Conservation (phyloP, 2,329 filamentous ascomycete species). For the Grosmannia serpens region DNA sequence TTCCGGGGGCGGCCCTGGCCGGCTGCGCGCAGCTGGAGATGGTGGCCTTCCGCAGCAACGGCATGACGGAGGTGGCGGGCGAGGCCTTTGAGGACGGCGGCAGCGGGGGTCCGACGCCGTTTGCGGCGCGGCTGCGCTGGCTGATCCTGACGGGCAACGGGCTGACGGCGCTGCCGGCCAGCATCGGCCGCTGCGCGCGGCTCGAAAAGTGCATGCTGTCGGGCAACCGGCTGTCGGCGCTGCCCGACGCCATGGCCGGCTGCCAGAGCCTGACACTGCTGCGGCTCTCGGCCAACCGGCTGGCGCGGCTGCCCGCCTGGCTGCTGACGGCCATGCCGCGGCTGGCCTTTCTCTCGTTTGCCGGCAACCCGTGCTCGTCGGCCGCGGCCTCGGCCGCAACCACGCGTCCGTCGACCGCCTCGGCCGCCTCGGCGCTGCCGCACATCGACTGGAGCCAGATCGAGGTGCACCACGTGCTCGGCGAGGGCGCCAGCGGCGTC, state of each 20-base stretch:
- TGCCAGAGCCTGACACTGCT: constrained; percentile 32
- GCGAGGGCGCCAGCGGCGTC: constrained; percentile 33
- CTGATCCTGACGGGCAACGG: constrained; percentile 36
- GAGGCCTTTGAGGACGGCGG: constrained; percentile 10
- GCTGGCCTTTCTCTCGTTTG: constrained; percentile 34
- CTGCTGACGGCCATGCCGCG: constrained; percentile 29
- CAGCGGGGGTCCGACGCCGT: constrained; percentile 8
- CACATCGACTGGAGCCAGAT: constrained; percentile 29
- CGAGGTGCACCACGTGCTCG: constrained; percentile 27
- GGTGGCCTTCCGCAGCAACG: constrained; percentile 35
- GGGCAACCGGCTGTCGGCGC: constrained; percentile 27
- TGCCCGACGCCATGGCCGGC: constrained; percentile 30
- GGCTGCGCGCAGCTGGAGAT: constrained; percentile 34
- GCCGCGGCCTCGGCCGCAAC: neutral
- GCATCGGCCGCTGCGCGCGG: constrained; percentile 28
- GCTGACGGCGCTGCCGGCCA: constrained; percentile 25
- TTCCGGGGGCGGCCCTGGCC: constrained; percentile 27
- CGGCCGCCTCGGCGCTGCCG: constrained; percentile 15
- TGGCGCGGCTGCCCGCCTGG: constrained; percentile 28
- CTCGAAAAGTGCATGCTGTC: constrained; percentile 39
- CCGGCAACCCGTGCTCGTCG: constrained; percentile 32
- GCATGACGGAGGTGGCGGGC: constrained; percentile 30
- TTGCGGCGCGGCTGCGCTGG: constrained; percentile 33
- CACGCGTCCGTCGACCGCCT: constrained; percentile 5
- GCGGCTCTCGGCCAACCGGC: constrained; percentile 29